phyloP scores from a whole-genome alignment of 2,329 filamentous ascomycete species.

The Fusarium pseudocircinatum region DNA sequence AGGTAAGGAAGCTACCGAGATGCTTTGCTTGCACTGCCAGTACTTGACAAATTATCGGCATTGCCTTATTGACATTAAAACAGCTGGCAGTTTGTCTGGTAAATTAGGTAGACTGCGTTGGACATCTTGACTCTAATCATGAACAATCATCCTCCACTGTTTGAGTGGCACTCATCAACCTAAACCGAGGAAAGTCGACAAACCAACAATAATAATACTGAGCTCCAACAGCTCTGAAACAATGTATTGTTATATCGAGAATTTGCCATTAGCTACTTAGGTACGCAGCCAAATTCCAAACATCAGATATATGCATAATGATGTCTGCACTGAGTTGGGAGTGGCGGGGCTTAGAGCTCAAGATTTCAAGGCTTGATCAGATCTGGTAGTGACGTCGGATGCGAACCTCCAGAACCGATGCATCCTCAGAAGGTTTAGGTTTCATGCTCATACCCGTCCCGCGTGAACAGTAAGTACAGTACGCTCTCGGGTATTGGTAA shows the following conservation, averaged over 20 bases:
- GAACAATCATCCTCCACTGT: neutral
- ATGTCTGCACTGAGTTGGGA: neutral
- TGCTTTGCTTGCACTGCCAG: neutral
- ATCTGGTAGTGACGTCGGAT: conserved; percentile 10
- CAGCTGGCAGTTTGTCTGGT: neutral
- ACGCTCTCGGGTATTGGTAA: neutral
- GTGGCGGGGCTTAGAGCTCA: conserved; percentile 12
- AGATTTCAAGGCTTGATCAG: conserved; percentile 23
- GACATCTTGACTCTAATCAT: neutral
- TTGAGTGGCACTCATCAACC: neutral
- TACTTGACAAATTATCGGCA: neutral
- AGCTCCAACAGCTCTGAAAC: neutral
- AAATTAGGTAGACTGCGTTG: neutral
- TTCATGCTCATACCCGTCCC: neutral
- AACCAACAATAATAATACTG: neutral
- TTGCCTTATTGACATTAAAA: neutral
- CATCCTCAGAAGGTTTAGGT: neutral
- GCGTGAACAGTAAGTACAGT: neutral
- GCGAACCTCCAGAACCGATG: neutral
- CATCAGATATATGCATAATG: neutral
- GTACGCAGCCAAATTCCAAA: neutral
- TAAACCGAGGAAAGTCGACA: neutral
- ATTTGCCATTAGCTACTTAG: neutral
- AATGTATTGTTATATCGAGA: neutral
- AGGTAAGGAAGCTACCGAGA: neutral